These are phyloP conservation scores for Colletotrichum somersetense DNA, from an alignment of 2,329 filamentous ascomycete genomes.

Conservation along the genomic window DNA sequence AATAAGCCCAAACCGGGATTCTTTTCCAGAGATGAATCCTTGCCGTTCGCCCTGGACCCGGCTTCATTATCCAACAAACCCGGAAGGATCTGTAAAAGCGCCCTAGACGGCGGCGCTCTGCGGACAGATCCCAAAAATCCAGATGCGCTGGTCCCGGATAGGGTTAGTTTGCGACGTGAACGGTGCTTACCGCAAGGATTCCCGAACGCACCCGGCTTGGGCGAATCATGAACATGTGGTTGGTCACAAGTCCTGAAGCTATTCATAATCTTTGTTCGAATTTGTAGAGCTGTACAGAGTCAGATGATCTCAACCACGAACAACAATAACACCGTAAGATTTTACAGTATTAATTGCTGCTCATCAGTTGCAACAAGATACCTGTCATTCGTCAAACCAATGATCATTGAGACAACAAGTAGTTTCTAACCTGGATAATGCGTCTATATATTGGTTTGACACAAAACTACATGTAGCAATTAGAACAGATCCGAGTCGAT, in stretches of 20 bases:
- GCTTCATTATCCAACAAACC: not conserved
- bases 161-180: no score
- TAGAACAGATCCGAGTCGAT: no score
- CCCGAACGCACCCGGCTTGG: not conserved
- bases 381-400: no score
- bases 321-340: no score
- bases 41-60: not conserved
- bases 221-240: constrained; percentile 12
- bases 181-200: not conserved
- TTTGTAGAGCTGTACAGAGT: not conserved
- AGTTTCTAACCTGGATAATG: no score
- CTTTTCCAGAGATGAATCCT: not conserved
- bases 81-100: not conserved
- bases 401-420: no score
- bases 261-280: not conserved
- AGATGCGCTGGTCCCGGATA: not conserved
- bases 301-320: no score
- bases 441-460: no score
- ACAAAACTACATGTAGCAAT: no score
- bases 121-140: not conserved
- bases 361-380: no score
- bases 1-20: not conserved
- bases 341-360: no score
- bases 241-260: constrained; percentile 18
- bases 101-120: not conserved